Evolutionary conservation across 2,329 filamentous ascomycete species (phyloP), one percentile per base, ranked within the genome.

Genomic region (Colletotrichum brevisporum): DNA sequence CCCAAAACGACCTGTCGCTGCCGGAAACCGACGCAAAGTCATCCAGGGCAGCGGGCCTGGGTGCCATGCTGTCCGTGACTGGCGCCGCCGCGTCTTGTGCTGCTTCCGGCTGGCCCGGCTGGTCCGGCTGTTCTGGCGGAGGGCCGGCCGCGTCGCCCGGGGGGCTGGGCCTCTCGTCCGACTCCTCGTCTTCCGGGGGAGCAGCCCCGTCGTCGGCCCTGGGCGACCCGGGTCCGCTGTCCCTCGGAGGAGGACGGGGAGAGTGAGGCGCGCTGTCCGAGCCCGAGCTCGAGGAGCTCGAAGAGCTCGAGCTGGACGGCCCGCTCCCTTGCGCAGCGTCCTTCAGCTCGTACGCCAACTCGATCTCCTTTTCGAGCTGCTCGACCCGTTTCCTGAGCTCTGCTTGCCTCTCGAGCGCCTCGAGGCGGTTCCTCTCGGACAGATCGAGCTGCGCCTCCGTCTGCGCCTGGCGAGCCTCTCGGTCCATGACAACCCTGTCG

Each of bases 381-480:
- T 50, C 24, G 45, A 60, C 41, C 47, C 36, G n/a, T 13, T 41
- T 6, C 8, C 41, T 21, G 6, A 51, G 57, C 6, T 24, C 36
- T 47, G 1, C n/a, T 31, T 24, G 41, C 27, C n/a, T 24, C 45
- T 39, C 27, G 9, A 18, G 31, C 15, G 18, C 57, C 15, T 47
- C 57, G 21, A 52, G 41, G 31, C 57, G 57, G 47, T 60, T 60
- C 18, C 26, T 36, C 31, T 60, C 47, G 15, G 31, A 51, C 16
- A 60, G 47, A 31, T 60, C 57, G 24, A 60, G 51, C 31, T 60
- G 18, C n/a, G 18, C 24, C 18, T 27, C 47, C 15, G 10, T 39
- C 12, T 24, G 47, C 21, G 10, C 18, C 31, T 41, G 41, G n/a
- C 36, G 31, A 47, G 27, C 21, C 2, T 52, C 57, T 26, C 57